Base-by-base conservation (phyloP, 2,329 filamentous ascomycete genomes). In the Cladosporium cucumerinum region DNA sequence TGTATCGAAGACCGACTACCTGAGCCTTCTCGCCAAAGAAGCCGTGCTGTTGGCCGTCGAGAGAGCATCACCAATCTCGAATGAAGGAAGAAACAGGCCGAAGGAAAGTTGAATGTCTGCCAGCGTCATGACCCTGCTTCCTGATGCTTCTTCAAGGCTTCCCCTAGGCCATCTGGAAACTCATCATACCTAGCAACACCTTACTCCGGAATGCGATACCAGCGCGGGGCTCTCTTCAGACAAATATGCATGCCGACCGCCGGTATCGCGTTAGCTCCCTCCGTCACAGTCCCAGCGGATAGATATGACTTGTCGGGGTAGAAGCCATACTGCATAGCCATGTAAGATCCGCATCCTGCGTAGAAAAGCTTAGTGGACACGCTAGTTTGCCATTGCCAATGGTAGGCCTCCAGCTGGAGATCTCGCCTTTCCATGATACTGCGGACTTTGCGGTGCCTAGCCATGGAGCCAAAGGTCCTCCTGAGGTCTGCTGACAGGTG, bases 401-500 rank as follows among this genome's bases (percentile, higher is more conserved):
- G 0, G 28, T 39, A 10, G 66, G 65, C 12, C 65, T 58, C 55
- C 66, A 66, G 1, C 57, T 60, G 1, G 48, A 55, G 18, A 67
- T 43, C 16, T 34, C 46, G 14, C 58, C 58, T 12, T 30, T 18
- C 62, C 66, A 71, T 5, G 28, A 48, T 6, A 70, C 6, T 18
- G 62, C 57, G n/a, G 54, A 61, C 32, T 58, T 66, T 11, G 68
- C 23, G n/a, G 68, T 58, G 18, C 65, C 67, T 21, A 67, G 64
- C 67, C 67, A 71, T 21, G 67, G 60, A 18, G 67, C 60, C 54
- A 71, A 68, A 0, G 69, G 68, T 10, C 66, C 67, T 14, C 69
- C 69, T 16, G 68, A 69, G 43, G 66, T 65, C 32, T 61, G 66
- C 61, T 71, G 69, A 61, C 69, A 71, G 46, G 64, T 69, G 18